These are phyloP conservation scores for Russula abietina DNA, from an alignment of 768 basidiomycete species.

Conservation along the genomic window DNA sequence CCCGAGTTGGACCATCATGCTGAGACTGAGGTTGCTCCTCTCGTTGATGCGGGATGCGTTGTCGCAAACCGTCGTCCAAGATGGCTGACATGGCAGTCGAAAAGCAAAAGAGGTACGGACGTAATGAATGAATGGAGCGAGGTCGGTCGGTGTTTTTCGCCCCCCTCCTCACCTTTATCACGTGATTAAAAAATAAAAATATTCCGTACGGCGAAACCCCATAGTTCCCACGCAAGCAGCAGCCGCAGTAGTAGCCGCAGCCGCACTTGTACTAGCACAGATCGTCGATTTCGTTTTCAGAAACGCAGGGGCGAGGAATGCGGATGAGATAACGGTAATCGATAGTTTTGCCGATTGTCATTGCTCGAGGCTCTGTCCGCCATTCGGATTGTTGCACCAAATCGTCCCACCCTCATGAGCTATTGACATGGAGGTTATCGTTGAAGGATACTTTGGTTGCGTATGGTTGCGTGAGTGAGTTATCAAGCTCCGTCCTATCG, in stretches of 20 bases:
- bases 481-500: neutral
- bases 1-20: constrained; percentile 6
- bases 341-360: too few species aligned
- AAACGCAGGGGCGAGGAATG: neutral
- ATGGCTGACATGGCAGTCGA: constrained; percentile 16
- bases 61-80: constrained; percentile 10
- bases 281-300: too few species aligned
- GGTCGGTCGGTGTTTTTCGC: neutral
- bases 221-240: neutral
- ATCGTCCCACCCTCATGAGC: neutral
- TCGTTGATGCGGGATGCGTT: constrained; percentile 3
- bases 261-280: too few species aligned
- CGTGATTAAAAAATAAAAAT: neutral
- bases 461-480: neutral
- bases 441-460: neutral
- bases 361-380: neutral
- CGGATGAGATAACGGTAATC: too few species aligned
- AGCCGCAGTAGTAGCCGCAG: too few species aligned
- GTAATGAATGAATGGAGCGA: constrained; percentile 6
- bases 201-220: neutral
- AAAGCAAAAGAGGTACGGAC: constrained; percentile 1
- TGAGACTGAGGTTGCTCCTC: neutral
- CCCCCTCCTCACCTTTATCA: neutral
- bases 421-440: neutral
- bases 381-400: neutral